Evolutionary conservation across 257 asterid species (phyloP).

Genomic region (Solanum rostratum): DNA sequence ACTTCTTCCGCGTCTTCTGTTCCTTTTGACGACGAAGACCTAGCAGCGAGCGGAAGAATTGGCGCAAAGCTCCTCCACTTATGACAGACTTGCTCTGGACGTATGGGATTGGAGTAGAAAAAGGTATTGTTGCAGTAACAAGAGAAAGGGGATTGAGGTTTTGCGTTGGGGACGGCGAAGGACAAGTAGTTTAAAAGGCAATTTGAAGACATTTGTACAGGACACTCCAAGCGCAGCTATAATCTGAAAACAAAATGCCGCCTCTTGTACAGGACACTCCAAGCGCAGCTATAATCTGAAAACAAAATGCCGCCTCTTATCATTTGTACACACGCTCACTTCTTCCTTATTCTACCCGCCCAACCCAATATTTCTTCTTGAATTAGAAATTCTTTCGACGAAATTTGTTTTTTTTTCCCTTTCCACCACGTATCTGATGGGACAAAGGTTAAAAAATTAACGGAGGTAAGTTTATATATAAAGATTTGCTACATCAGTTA

Average conservation of each 20-base stretch:
- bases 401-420: too few species aligned
- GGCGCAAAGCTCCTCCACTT: background rate
- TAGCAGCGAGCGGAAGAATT: background rate
- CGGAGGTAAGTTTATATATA: too few species aligned
- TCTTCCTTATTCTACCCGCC: background rate
- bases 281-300: background rate
- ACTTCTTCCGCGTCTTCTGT: slow-evolving; percentile 6
- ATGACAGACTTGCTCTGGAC: background rate
- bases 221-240: background rate
- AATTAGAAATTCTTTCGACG: background rate
- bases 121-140: background rate
- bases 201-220: background rate
- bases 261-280: background rate
- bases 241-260: background rate
- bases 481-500: too few species aligned
- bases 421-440: too few species aligned
- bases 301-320: background rate
- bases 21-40: background rate
- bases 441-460: too few species aligned
- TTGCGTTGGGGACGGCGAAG: background rate
- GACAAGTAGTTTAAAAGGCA: background rate
- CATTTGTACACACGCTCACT: background rate
- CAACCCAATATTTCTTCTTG: background rate
- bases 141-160: background rate
- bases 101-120: background rate